Evolutionary conservation across 164 flowering plant genomes (phyloP), one percentile per base, ranked within the genome.

Genomic region (Platanus orientalis): DNA sequence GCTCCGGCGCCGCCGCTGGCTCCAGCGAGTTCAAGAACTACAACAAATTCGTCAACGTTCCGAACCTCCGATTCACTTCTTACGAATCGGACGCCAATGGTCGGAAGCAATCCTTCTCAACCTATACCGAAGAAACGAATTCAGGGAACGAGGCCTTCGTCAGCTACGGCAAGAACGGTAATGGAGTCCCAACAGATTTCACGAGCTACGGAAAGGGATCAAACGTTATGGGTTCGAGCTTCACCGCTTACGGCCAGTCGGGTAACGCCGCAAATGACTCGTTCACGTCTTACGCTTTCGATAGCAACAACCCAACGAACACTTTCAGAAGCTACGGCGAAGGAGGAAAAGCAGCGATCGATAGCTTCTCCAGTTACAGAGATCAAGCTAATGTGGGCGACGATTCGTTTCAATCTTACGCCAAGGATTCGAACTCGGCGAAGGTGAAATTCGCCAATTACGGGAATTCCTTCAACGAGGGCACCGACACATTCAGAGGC

Each of bases 391-490:
- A 90, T 60, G 87, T 81, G 2, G 96, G 96, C 0, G 83, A 75
- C 16, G 92, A 87, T 48, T 44, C 85, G 1, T 93, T 93, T 54
- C 73, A 60, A n/a, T 79, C 92, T 7, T 90, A 93, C 59, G 94
- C 77, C 0, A 82, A 67, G 75, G 70, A 71, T 19, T 74, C 92
- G 5, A 81, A 74, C 25, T 54, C 87, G 0, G 84, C 61, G 11
- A 76, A 74, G 48, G 78, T 69, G 11, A 73, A 58, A 34, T 93
- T 93, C 57, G 59, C 54, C 1, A 84, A 82, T 56, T 93, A 93
- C 50, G 98, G 97, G 0, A 83, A 83, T 30, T 73, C 94, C 0
- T 75, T 84, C 64, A 93, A 87, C 39, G 71, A 30, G 7, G 97
- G 96, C 0, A 59, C 67, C 1, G 96, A 85, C 54, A 56, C 68